Evolutionary conservation across 2,329 filamentous ascomycete genomes (phyloP), one percentile per base, ranked within the genome.

Genomic region (Colletotrichum horii): DNA sequence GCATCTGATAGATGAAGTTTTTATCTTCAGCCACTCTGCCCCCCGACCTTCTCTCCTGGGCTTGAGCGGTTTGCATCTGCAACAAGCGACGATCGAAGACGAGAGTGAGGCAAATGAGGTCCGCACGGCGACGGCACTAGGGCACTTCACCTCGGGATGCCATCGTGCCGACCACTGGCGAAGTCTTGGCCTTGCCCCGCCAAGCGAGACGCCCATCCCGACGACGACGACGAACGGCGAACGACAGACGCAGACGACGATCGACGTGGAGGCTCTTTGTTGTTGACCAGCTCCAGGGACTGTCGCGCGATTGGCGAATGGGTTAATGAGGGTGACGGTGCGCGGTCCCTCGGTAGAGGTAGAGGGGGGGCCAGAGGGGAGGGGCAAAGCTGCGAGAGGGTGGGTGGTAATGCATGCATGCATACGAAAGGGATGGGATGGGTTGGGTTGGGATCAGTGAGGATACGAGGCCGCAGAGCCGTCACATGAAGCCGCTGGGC

Each of bases 331-430:
- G 60, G 15, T 11, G 30, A 26, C 36, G 38, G 6, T n/a, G 16
- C 30, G 61, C 19, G 61, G 26, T 43, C 38, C 38, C 38, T 43
- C 38, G 38, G 38, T 43, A 43, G 38, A 43, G 8, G 0, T 38
- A 30, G 70, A 16, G n/a, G 56, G 30, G 30, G 66, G 38, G 24
- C 24, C 55, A 28, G 19, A 32, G 43, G 32, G 24, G 43, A 14
- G 32, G 52, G 32, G 6, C 52, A n/a, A 24, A 30, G 19, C 24
- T 52, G 34, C 65, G 32, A 69, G 65, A 36, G 52, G 69, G 70
- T 64, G 73, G 69, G 73, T 75, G 61, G 72, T 62, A 70, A 65
- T 66, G 73, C 62, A 72, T 66, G 56, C 64, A 58, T 75, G 64
- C 70, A 73, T 73, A 75, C 64, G 62, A 73, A 66, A 43, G 34